Conservation (phyloP, 2,329 filamentous ascomycete genomes). For the Monosporascus sp. region DNA sequence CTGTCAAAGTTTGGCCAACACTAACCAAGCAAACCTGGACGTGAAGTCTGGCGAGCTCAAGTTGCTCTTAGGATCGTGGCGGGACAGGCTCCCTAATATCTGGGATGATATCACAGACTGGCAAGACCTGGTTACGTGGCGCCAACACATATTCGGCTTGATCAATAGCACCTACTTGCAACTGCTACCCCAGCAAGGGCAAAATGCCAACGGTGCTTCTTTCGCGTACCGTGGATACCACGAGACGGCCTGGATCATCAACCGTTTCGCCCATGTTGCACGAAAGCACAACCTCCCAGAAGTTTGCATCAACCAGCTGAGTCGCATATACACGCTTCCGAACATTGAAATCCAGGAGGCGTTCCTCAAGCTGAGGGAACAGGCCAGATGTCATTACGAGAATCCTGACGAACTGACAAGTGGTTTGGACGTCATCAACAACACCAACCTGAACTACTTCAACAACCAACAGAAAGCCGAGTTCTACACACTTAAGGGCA, state of each 20-base stretch:
- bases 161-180: conserved; percentile 93
- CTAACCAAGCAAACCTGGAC: conserved; percentile 80
- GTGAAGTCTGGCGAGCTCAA: conserved; percentile 95
- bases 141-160: conserved; percentile 95
- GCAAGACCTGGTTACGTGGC: conserved; percentile 99
- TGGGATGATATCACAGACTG: conserved; percentile 99
- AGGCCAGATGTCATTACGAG: conserved; percentile 98
- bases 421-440: conserved; percentile 97
- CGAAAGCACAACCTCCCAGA: conserved; percentile 95
- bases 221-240: conserved; percentile 97
- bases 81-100: conserved; percentile 89
- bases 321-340: conserved; percentile 94
- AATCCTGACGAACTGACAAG: conserved; percentile 88
- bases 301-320: conserved; percentile 94
- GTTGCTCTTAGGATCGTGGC: conserved; percentile 87
- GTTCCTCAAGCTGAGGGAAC: conserved; percentile 95
- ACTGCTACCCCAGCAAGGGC: conserved; percentile 72
- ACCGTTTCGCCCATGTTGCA: conserved; percentile 94
- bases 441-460: conserved; percentile 98
- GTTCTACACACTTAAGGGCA: conserved; percentile 98
- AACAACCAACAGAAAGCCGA: conserved; percentile 94
- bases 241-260: conserved; percentile 99
- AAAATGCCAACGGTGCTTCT: conserved; percentile 81
- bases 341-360: conserved; percentile 99
- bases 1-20: conserved; percentile 81